Evolutionary conservation across 2,329 filamentous ascomycete species (phyloP).

Genomic region (Arthrobotrys sinensis): DNA sequence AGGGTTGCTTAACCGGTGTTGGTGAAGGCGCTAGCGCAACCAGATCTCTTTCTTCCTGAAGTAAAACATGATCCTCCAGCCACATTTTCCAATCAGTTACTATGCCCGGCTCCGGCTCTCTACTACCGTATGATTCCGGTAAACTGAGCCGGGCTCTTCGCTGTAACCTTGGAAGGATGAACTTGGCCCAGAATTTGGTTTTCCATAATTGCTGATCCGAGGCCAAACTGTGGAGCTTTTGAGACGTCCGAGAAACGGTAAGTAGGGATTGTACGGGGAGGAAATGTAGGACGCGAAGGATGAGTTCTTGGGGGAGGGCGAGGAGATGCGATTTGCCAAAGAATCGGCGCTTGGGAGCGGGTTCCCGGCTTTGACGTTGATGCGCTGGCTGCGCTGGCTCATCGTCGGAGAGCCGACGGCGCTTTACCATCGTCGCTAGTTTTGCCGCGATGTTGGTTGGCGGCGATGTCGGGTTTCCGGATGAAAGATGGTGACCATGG

Average conservation of each 20-base stretch:
- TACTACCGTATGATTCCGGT: slow-evolving; percentile 26
- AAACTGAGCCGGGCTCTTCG: slow-evolving; percentile 52
- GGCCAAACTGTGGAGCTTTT: slow-evolving; percentile 79
- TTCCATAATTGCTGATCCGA: slow-evolving; percentile 93
- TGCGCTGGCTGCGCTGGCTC: neutral
- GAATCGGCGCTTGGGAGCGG: slow-evolving; percentile 70
- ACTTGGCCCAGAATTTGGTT: slow-evolving; percentile 86
- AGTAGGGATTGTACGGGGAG: slow-evolving; percentile 80
- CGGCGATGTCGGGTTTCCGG: slow-evolving; percentile 42
- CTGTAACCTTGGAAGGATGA: slow-evolving; percentile 79
- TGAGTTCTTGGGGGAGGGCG: slow-evolving; percentile 85
- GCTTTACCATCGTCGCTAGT: slow-evolving; percentile 33
- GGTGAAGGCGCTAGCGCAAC: slow-evolving; percentile 59
- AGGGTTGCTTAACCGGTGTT: slow-evolving; percentile 62
- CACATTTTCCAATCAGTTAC: slow-evolving; percentile 46
- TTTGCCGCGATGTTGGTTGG: slow-evolving; percentile 30
- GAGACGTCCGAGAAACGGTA: slow-evolving; percentile 77
- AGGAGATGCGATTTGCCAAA: slow-evolving; percentile 76
- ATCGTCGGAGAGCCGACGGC: slow-evolving; percentile 29
- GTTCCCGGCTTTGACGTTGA: slow-evolving; percentile 30
- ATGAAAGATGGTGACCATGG: neutral
- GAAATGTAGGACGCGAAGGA: slow-evolving; percentile 85
- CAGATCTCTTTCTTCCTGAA: slow-evolving; percentile 60
- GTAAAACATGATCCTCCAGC: slow-evolving; percentile 52
- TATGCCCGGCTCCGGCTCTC: neutral